Percentiles rank a stretch among this genome's conserved stretches.
Conservation (phyloP, 345 rosid species). For the Zanthoxylum bungeanum region DNA sequence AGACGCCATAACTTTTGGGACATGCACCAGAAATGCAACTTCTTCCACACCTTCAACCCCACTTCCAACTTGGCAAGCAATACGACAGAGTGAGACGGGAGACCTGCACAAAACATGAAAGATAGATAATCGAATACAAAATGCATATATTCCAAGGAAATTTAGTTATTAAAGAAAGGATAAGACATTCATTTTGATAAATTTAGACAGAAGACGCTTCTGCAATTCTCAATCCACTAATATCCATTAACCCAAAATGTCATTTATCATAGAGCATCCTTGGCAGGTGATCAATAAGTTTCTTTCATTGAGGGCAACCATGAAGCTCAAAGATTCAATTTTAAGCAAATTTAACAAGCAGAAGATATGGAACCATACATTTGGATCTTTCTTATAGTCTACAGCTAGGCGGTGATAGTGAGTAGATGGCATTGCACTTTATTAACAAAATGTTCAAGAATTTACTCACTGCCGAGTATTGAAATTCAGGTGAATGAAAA, state of each 20-base stretch:
- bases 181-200: not conserved
- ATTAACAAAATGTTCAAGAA: constrained; percentile 81
- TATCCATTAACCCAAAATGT: not conserved
- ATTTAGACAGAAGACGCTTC: not conserved
- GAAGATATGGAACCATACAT: constrained; percentile 30
- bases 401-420: constrained; percentile 90
- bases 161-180: too few relatives aligned
- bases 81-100: constrained; percentile 87
- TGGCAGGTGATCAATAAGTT: not conserved
- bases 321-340: not conserved
- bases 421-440: constrained; percentile 85
- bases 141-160: too few relatives aligned
- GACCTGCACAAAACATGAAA: constrained; percentile 44
- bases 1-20: constrained; percentile 97
- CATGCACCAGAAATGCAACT: constrained; percentile 95
- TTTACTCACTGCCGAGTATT: constrained; percentile 61
- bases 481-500: not conserved
- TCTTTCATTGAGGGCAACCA: not conserved
- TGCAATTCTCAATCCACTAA: not conserved
- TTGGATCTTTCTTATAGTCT: constrained; percentile 60
- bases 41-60: constrained; percentile 66
- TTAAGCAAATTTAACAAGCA: not conserved
- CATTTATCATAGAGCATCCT: not conserved
- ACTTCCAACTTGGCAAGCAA: constrained; percentile 86
- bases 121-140: not conserved